Evolutionary conservation across 805 yeast species (phyloP).

Genomic region (Wickerhamiella azyma): DNA sequence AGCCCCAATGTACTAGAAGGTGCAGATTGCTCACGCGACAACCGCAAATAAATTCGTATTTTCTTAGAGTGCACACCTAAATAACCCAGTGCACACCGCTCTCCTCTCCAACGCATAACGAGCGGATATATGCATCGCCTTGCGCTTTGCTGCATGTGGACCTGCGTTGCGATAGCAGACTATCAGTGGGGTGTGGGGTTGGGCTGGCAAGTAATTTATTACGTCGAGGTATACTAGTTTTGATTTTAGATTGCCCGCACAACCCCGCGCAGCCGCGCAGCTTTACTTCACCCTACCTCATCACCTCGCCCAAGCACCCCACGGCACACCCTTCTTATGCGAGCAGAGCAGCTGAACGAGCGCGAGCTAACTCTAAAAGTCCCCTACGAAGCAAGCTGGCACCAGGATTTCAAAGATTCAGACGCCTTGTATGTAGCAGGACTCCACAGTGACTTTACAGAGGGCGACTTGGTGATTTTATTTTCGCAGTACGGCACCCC

Average conservation of each 20-base stretch:
- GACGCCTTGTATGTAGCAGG: conserved; percentile 69
- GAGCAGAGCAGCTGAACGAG: conserved; percentile 39
- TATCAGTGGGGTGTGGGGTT: too few species aligned
- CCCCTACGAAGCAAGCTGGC: conserved; percentile 70
- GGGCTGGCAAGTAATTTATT: too few species aligned
- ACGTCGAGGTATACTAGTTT: too few species aligned
- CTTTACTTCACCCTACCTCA: too few species aligned
- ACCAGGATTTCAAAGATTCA: conserved; percentile 63
- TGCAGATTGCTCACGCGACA: conserved; percentile 9
- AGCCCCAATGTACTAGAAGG: background rate
- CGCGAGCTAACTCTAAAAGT: conserved; percentile 52
- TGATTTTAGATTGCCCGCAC: too few species aligned
- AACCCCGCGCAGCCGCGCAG: too few species aligned
- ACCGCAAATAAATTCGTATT: background rate
- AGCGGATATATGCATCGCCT: background rate
- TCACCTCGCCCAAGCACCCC: too few species aligned
- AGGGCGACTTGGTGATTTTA: conserved; percentile 59
- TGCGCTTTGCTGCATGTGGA: background rate
- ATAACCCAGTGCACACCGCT: too few species aligned
- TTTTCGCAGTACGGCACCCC: conserved; percentile 89
- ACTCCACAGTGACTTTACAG: conserved; percentile 48
- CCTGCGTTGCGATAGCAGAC: background rate
- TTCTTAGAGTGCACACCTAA: too few species aligned
- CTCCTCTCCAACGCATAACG: background rate
- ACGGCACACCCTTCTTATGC: too few species aligned